These are phyloP conservation scores for Aaosphaeria pasadenensis DNA, from an alignment of 2,329 filamentous ascomycete species.

Conservation along the genomic window DNA sequence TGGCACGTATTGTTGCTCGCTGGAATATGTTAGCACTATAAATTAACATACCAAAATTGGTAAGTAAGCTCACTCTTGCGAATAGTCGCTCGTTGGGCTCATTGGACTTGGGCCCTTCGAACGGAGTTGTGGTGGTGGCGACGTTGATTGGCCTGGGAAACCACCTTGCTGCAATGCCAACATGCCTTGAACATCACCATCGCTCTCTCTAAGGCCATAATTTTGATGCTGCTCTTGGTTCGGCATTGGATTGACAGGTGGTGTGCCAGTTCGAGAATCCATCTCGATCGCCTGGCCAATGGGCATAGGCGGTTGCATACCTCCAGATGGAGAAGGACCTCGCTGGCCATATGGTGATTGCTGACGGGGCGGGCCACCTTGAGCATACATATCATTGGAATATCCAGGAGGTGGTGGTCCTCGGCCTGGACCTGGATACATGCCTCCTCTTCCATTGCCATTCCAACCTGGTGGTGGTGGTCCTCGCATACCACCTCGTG, in stretches of 20 bases:
- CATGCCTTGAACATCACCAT: constrained; percentile 72
- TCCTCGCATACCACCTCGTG: constrained; percentile 37
- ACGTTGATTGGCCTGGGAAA: constrained; percentile 23
- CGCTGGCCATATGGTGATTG: constrained; percentile 43
- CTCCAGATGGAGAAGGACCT: constrained; percentile 57
- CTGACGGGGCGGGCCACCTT: constrained; percentile 41
- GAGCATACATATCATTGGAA: constrained; percentile 33
- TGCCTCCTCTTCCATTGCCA: constrained; percentile 32
- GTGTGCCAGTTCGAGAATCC: constrained; percentile 57
- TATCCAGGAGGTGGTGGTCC: constrained; percentile 44
- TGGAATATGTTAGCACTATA: constrained; percentile 12
- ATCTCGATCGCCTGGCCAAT: constrained; percentile 74
- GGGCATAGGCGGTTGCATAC: constrained; percentile 34
- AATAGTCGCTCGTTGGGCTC: constrained; percentile 68
- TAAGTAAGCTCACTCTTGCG: constrained; percentile 61
- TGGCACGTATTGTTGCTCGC: constrained; percentile 41
- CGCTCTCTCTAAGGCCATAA: constrained; percentile 56
- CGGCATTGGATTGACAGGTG: constrained; percentile 12
- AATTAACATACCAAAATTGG: neutral
- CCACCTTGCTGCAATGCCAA: constrained; percentile 62
- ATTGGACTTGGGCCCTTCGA: constrained; percentile 17
- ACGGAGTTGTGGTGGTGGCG: constrained; percentile 13
- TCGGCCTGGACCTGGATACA: constrained; percentile 31
- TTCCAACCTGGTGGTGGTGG: constrained; percentile 43
- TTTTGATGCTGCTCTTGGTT: constrained; percentile 26